Conservation (phyloP, 1,139 yeast species). For the Pichia sp. region DNA sequence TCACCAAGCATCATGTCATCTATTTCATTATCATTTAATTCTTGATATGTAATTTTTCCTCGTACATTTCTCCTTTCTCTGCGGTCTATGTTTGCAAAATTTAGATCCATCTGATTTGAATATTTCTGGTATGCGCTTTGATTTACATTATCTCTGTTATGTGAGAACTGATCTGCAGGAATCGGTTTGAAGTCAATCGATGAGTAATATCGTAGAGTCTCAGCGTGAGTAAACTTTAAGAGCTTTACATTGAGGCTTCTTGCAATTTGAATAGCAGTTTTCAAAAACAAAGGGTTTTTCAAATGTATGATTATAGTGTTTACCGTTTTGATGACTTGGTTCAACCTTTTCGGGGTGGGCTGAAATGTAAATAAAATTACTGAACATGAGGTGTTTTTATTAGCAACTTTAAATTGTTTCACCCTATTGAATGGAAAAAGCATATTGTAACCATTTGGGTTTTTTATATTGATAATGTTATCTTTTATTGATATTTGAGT, state of each 20-base stretch:
- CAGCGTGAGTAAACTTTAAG: not conserved
- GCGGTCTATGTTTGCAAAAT: conserved; percentile 11
- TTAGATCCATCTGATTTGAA: conserved; percentile 4
- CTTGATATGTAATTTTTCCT: conserved; percentile 3
- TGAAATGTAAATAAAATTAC: not conserved
- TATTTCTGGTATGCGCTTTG: not conserved
- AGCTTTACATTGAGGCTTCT: not conserved
- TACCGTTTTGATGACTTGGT: not conserved
- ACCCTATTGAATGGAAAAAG: not conserved
- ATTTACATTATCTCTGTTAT: not conserved
- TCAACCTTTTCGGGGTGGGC: not conserved
- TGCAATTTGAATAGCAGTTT: not conserved
- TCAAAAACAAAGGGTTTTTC: not conserved
- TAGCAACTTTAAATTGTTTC: not conserved
- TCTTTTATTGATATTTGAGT: not conserved
- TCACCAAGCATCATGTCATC: conserved; percentile 14
- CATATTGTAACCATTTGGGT: not conserved
- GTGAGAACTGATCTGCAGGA: not conserved
- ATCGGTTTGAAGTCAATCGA: not conserved
- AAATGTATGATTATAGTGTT: not conserved
- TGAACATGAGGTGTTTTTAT: not conserved
- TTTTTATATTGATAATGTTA: not conserved
- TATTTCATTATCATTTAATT: conserved; percentile 13
- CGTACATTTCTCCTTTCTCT: conserved; percentile 6
- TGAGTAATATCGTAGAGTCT: not conserved